These are phyloP conservation scores for Penicillium roqueforti DNA, from an alignment of 495 filamentous ascomycete species.

Conservation along the genomic window DNA sequence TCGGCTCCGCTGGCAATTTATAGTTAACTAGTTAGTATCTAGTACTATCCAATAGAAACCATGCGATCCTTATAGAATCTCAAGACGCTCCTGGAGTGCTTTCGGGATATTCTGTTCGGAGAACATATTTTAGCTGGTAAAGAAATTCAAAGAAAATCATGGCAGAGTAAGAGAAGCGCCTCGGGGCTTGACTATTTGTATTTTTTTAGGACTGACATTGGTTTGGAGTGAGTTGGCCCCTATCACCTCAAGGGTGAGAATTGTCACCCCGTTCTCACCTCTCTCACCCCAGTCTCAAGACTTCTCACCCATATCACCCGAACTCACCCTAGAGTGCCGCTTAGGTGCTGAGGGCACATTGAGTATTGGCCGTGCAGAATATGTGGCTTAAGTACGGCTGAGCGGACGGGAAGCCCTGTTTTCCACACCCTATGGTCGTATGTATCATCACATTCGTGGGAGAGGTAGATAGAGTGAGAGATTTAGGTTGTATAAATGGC, in stretches of 20 bases:
- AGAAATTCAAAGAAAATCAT: background rate
- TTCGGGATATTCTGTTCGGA: no score
- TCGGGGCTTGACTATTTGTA: background rate
- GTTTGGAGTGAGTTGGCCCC: background rate
- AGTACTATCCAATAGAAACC: no score
- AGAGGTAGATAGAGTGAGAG: no score
- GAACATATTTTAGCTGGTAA: background rate
- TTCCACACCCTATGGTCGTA: slow-evolving; percentile 13
- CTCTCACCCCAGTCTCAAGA: no score
- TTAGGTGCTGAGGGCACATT: slow-evolving; percentile 1
- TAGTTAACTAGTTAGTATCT: no score
- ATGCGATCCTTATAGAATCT: no score
- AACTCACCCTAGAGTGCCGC: slow-evolving; percentile 7
- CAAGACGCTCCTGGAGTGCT: no score
- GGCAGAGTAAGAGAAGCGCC: background rate
- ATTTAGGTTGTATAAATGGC: no score
- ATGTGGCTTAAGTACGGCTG: slow-evolving; percentile 17
- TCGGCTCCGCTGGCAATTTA: no score
- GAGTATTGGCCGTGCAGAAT: slow-evolving; percentile 10
- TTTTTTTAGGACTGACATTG: background rate
- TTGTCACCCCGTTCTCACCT: no score
- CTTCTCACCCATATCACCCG: slow-evolving; percentile 13
- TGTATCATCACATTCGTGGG: no score
- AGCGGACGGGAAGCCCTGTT: slow-evolving; percentile 23
- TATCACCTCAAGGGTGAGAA: background rate